Evolutionary conservation across 768 basidiomycete species (phyloP), one percentile per base, ranked within the genome.

Genomic region (Mycena leptocephala): DNA sequence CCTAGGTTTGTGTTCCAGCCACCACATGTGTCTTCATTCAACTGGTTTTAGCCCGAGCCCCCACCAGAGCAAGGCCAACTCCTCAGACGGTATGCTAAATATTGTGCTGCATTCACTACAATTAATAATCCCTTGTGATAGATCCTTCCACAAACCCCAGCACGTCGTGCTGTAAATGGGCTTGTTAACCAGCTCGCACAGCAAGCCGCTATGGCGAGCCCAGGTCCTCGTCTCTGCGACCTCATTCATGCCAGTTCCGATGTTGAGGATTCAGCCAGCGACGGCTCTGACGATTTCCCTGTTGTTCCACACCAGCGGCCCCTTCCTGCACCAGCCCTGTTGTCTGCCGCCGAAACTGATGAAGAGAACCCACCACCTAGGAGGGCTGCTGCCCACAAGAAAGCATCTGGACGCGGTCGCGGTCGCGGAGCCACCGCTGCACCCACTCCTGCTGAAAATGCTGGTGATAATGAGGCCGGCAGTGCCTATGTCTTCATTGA

Each of bases 361-460:
- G 30, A 59, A 7, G 56, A 59, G 28, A 65, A 46, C n/a, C 28
- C 63, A 48, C 63, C 63, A 48, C 63, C 63, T 65, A 46, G 63
- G 43, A 32, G 22, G 48, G 32, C 64, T 51, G 46, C 46, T 66
- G 22, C 22, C 24, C 32, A 18, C 33, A 55, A 55, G 32, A 64
- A 43, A 59, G 58, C 14, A 33, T 13, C 58, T 35, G 58, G 58
- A 61, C 37, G 59, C 59, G 1, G 59, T 61, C 59, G 59, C 33
- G 59, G 35, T 61, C n/a, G 35, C n/a, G 59, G 59, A 37, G 59
- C 13, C 59, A 30, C 66, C 22, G 48, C 64, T 66, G 64, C 64
- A 22, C 35, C 51, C 53, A 56, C 66, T 68, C 51, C n/a, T 56
- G 8, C 35, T 32, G 20, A 67, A 14, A 37, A 67, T 53, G 65